Evolutionary conservation across 2,329 filamentous ascomycete genomes (phyloP).

Genomic region (Penicillium griseofulvum): DNA sequence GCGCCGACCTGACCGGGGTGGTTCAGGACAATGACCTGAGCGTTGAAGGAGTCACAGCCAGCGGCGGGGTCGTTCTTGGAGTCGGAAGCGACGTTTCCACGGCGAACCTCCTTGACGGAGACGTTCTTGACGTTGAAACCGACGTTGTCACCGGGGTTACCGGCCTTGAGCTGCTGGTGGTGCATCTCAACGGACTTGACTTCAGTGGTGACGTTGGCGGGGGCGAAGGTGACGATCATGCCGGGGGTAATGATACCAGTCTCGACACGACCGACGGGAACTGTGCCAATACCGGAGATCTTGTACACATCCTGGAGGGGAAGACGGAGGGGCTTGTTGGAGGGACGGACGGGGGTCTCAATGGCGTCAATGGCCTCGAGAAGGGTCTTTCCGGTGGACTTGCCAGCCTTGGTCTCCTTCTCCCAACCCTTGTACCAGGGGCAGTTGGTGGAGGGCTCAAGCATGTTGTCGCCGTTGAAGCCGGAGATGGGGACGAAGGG

Average conservation of each 20-base stretch:
- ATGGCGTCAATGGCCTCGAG: constrained; percentile 98
- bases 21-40: constrained; percentile 99
- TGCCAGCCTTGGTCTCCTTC: constrained; percentile 91
- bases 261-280: constrained; percentile 99
- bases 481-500: constrained; percentile 99
- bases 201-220: constrained; percentile 99
- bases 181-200: constrained; percentile 99
- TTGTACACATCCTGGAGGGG: constrained; percentile 99
- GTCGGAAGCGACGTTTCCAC: constrained; percentile 99
- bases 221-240: constrained; percentile 93
- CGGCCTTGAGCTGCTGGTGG: constrained; percentile 97
- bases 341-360: constrained; percentile 85
- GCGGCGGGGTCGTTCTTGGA: constrained; percentile 98
- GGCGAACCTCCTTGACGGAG: constrained; percentile 99
- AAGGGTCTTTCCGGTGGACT: constrained; percentile 92
- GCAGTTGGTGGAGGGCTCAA: constrained; percentile 83
- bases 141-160: constrained; percentile 99
- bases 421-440: constrained; percentile 99
- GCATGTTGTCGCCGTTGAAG: constrained; percentile 99
- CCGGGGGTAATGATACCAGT: constrained; percentile 89
- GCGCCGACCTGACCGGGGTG: constrained; percentile 99
- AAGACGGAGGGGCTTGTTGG: constrained; percentile 99
- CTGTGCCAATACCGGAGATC: constrained; percentile 99
- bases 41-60: constrained; percentile 91
- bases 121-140: constrained; percentile 99